Base-by-base conservation (phyloP, 495 filamentous ascomycete species). In the Glonium stellatum region DNA sequence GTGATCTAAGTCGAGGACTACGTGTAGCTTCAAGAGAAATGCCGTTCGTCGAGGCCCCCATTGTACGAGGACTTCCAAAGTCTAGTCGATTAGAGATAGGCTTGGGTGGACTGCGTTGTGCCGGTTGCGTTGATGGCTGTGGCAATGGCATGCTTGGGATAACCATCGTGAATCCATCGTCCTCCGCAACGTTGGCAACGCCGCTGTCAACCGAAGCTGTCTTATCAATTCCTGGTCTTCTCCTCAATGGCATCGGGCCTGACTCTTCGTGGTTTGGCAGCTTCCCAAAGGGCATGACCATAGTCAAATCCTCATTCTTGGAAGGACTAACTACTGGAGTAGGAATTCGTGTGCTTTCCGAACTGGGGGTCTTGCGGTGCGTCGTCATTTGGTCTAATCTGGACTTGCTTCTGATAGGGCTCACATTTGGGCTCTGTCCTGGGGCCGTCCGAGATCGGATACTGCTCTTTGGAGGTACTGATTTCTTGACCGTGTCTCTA, bases 91-190 rank as follows among this genome's bases (percentile, higher is more conserved):
- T 54, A 5, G 65, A 52, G 1, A 49, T 37, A 12, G 66, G 25
- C 47, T 64, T 65, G 0, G 66, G 62, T 41, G 66, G 66, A 50
- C 62, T 68, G 5, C 54, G 52, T 41, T 68, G 65, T 8, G 62
- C 12, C 12, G 58, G 65, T 19, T 59, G 54, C 0, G 50, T 52
- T 11, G 37, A 37, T 12, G 53, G 53, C 18, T 55, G 34, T 37
- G 53, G 53, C 18, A 55, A 13, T 11, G 58, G 49, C 36, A 75
- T 58, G 46, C 58, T 67, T 10, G 73, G 73, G 13, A 76, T 66
- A 4, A 76, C 73, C 71, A 76, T 73, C 21, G 73, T 74, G 57
- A 76, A 76, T 35, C 70, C 70, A 48, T 76, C 73, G 1, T 75
- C 73, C 37, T 71, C 71, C 15, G 50, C 62, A 36, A 64, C 25